Percentiles rank a stretch among this genome's conserved stretches.
Conservation (phyloP, 208 protist genomes). For the Strigomonas culicis region DNA sequence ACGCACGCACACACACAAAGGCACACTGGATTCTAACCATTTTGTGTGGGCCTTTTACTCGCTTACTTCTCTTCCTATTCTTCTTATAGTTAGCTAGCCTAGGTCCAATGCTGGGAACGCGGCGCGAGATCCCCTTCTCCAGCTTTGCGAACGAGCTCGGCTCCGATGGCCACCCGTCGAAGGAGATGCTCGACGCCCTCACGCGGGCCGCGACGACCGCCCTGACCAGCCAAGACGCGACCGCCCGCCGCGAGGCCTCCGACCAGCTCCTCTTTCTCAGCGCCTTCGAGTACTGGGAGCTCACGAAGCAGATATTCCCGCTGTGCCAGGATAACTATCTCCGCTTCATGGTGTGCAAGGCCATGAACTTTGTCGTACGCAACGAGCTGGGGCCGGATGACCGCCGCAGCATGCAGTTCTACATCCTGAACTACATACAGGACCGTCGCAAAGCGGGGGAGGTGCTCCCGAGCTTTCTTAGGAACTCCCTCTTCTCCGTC, state of each 20-base stretch:
- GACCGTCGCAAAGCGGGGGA: constrained; percentile 29
- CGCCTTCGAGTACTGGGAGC: constrained; percentile 79
- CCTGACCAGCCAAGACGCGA: constrained; percentile 57
- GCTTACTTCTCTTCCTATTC: neutral
- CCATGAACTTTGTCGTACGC: constrained; percentile 78
- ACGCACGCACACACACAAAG: neutral
- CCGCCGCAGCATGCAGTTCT: constrained; percentile 52
- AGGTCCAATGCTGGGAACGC: neutral
- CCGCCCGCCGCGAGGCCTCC: constrained; percentile 43
- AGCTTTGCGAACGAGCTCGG: neutral
- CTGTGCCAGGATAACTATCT: constrained; percentile 56
- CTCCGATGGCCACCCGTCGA: constrained; percentile 19
- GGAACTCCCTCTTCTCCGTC: constrained; percentile 65
- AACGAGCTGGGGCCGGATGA: constrained; percentile 86
- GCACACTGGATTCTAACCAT: neutral
- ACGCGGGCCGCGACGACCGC: constrained; percentile 15
- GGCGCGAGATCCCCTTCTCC: neutral
- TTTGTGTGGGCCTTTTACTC: neutral
- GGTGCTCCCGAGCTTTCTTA: constrained; percentile 51
- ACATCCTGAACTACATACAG: constrained; percentile 53
- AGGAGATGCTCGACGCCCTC: constrained; percentile 10
- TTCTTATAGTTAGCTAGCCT: neutral
- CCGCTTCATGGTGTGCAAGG: constrained; percentile 81
- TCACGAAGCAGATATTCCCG: constrained; percentile 51
- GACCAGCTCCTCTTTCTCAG: constrained; percentile 73